Conservation (phyloP, 495 filamentous ascomycete species). For the Penicillium simplicissimum region DNA sequence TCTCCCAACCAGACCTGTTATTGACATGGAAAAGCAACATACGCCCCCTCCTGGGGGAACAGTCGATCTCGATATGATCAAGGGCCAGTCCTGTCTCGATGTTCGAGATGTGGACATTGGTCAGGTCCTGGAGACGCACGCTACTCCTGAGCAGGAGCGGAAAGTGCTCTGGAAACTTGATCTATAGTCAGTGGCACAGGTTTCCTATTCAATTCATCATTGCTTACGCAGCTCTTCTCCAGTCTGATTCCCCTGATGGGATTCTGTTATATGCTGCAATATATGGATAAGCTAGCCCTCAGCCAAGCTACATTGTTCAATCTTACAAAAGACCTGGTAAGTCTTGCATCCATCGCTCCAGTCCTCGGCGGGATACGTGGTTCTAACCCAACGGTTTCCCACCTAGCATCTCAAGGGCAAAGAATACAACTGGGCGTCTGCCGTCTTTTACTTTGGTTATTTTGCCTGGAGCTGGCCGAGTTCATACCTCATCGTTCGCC, state of each 20-base stretch:
- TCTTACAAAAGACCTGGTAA: slow-evolving; percentile 5
- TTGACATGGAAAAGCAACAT: slow-evolving; percentile 21
- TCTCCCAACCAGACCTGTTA: neutral
- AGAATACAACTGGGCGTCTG: slow-evolving; percentile 52
- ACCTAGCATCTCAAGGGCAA: slow-evolving; percentile 37
- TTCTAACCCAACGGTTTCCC: neutral
- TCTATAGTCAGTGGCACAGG: slow-evolving; percentile 27
- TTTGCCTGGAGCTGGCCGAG: slow-evolving; percentile 52
- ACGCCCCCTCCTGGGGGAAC: neutral
- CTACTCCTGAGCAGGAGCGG: slow-evolving; percentile 32
- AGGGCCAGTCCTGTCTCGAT: slow-evolving; percentile 11
- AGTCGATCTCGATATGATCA: slow-evolving; percentile 20
- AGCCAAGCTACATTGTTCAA: slow-evolving; percentile 56
- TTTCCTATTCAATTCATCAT: neutral
- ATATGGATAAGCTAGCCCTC: slow-evolving; percentile 59
- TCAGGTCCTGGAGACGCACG: slow-evolving; percentile 33
- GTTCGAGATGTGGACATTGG: slow-evolving; percentile 39
- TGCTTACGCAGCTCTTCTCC: neutral
- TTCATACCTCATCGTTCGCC: slow-evolving; percentile 50
- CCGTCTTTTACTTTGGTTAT: slow-evolving; percentile 54
- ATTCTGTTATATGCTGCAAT: slow-evolving; percentile 52
- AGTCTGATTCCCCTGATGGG: slow-evolving; percentile 48
- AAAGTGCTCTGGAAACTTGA: slow-evolving; percentile 39
- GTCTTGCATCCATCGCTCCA: neutral
- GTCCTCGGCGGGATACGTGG: no score